phyloP scores from a whole-genome alignment of 2,329 filamentous ascomycete genomes.

The Fusarium tjaetaba region DNA sequence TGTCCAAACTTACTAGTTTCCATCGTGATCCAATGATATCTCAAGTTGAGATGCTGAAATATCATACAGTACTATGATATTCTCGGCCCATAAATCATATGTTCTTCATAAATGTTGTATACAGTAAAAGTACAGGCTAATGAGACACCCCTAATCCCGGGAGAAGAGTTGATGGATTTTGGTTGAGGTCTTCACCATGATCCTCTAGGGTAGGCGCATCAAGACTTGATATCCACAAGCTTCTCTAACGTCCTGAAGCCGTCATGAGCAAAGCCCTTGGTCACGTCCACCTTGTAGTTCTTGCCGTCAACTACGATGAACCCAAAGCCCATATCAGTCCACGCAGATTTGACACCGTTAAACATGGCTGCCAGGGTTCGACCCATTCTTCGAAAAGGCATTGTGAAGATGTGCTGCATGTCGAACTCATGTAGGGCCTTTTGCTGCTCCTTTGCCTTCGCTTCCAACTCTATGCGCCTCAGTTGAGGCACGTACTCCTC shows the following conservation, averaged over 20 bases:
- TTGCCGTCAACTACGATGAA: conserved; percentile 58
- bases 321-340: conserved; percentile 67
- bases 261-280: conserved; percentile 67
- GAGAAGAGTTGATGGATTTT: background rate
- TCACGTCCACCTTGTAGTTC: conserved; percentile 67
- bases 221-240: conserved; percentile 53
- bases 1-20: background rate
- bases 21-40: background rate
- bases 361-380: conserved; percentile 56
- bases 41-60: background rate
- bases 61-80: background rate
- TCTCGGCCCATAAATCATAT: background rate
- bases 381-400: conserved; percentile 63
- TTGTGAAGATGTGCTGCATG: conserved; percentile 64
- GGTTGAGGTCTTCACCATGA: background rate
- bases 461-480: conserved; percentile 44
- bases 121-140: conserved; percentile 38
- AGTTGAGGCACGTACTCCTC: conserved; percentile 51
- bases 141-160: background rate
- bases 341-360: conserved; percentile 58
- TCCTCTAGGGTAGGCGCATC: background rate
- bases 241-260: conserved; percentile 67
- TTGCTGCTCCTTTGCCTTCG: conserved; percentile 51
- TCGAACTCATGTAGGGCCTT: conserved; percentile 60
- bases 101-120: conserved; percentile 15